Evolutionary conservation across 2,329 filamentous ascomycete species (phyloP).

Genomic region (Penicillium freii): DNA sequence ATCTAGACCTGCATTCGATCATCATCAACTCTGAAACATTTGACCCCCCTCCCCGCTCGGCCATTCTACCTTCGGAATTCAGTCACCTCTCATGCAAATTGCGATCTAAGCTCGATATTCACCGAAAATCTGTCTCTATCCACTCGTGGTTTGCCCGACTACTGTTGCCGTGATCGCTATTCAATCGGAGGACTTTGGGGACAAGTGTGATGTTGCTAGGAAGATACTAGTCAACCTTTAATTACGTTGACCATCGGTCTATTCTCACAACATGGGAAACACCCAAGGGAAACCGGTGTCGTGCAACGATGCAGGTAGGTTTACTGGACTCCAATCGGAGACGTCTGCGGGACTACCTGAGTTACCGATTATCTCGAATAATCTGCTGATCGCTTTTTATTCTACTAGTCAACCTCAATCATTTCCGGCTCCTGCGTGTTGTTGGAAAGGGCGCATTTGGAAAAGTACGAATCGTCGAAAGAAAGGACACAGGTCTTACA

Average conservation of each 20-base stretch:
- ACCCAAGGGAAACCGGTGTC: slow-evolving; percentile 90
- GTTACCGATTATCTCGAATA: not conserved
- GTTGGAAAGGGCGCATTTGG: slow-evolving; percentile 98
- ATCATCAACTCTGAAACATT: slow-evolving; percentile 13
- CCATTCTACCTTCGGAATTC: slow-evolving; percentile 16
- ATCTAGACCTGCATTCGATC: slow-evolving; percentile 4
- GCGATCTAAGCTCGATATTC: slow-evolving; percentile 12
- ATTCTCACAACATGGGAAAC: slow-evolving; percentile 71
- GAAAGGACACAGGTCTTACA: slow-evolving; percentile 88
- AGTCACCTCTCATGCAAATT: slow-evolving; percentile 16
- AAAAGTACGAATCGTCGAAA: slow-evolving; percentile 97
- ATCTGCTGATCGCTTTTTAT: slow-evolving; percentile 18
- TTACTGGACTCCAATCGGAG: slow-evolving; percentile 8
- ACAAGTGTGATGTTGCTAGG: slow-evolving; percentile 26
- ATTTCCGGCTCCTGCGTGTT: slow-evolving; percentile 91
- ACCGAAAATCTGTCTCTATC: not conserved
- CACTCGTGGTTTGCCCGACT: not conserved
- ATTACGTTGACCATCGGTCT: slow-evolving; percentile 13
- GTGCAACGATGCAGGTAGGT: slow-evolving; percentile 86
- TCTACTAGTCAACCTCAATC: slow-evolving; percentile 82
- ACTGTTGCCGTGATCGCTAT: not conserved
- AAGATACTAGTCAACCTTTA: slow-evolving; percentile 20
- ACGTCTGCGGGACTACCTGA: not conserved
- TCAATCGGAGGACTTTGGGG: not conserved
- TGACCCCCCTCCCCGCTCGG: slow-evolving; percentile 15